phyloP scores from a whole-genome alignment of 768 basidiomycete species.

The Lactifluus piperatus region DNA sequence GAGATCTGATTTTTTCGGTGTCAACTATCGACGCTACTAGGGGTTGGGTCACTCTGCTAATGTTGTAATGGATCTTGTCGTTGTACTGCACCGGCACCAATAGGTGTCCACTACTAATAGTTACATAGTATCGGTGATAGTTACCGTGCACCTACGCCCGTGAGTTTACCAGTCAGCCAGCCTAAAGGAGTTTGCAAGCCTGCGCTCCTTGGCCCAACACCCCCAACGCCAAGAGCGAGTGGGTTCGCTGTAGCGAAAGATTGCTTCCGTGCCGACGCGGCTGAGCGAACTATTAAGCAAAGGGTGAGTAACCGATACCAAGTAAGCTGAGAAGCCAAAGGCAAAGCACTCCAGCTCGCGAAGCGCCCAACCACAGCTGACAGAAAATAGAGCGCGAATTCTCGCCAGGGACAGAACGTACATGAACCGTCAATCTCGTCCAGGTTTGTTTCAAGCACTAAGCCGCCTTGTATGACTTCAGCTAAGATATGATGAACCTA shows the following conservation, averaged over 20 bases:
- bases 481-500: conserved; percentile 91
- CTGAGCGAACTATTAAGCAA: conserved; percentile 47
- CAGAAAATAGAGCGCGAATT: neutral
- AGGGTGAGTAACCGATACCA: neutral
- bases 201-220: conserved; percentile 50
- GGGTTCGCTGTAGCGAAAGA: conserved; percentile 80
- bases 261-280: conserved; percentile 64
- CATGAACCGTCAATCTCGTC: conserved; percentile 72
- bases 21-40: neutral
- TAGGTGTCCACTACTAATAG: neutral
- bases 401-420: conserved; percentile 29
- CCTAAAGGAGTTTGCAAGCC: conserved; percentile 64
- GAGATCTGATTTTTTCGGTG: neutral
- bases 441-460: conserved; percentile 92
- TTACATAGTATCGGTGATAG: neutral
- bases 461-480: conserved; percentile 95
- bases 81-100: neutral
- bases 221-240: conserved; percentile 56
- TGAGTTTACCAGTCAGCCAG: conserved; percentile 70
- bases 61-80: neutral
- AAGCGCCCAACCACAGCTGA: neutral
- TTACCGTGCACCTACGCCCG: conserved; percentile 50
- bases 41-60: neutral
- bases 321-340: neutral
- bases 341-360: neutral